A percentile compares a stretch with the other conserved stretches of the same genome.
Evolutionary conservation across 148 eudicot genomes (phyloP).

Genomic region (Cornus florida): DNA sequence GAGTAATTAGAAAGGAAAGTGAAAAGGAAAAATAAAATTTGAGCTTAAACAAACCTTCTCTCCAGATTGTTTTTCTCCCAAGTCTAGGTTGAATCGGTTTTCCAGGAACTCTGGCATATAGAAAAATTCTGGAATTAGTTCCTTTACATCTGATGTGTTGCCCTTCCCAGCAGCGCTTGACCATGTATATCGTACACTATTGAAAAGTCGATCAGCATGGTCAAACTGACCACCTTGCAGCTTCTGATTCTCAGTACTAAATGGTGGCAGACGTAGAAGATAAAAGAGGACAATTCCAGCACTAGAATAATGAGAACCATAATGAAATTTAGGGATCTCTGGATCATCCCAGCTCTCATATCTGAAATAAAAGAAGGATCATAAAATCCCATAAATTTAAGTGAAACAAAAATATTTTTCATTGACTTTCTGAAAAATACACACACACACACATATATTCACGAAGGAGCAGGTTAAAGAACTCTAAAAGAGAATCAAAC

Average conservation of each 20-base stretch:
- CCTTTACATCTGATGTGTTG: constrained; percentile 98
- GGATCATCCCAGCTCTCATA: constrained; percentile 99
- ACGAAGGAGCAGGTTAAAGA: background rate
- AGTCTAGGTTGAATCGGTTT: constrained; percentile 83
- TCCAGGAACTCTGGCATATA: constrained; percentile 97
- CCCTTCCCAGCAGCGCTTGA: constrained; percentile 97
- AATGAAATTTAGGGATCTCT: constrained; percentile 96
- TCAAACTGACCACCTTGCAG: constrained; percentile 99
- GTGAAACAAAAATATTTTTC: background rate
- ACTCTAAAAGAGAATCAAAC: background rate
- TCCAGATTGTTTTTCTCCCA: constrained; percentile 98
- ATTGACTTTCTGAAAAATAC: no score
- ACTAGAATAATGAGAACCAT: constrained; percentile 99
- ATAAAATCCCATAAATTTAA: no score
- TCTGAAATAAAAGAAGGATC: constrained; percentile 31
- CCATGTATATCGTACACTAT: constrained; percentile 90
- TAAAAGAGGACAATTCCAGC: constrained; percentile 99
- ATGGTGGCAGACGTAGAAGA: constrained; percentile 92
- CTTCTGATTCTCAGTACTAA: constrained; percentile 88
- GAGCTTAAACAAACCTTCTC: constrained; percentile 66
- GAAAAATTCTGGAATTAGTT: constrained; percentile 95
- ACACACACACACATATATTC: background rate
- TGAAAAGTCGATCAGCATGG: constrained; percentile 99
- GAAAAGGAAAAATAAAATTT: background rate
- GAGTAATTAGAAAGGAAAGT: background rate